These are phyloP conservation scores for Mycena galopus DNA, from an alignment of 768 basidiomycete species.

Conservation along the genomic window DNA sequence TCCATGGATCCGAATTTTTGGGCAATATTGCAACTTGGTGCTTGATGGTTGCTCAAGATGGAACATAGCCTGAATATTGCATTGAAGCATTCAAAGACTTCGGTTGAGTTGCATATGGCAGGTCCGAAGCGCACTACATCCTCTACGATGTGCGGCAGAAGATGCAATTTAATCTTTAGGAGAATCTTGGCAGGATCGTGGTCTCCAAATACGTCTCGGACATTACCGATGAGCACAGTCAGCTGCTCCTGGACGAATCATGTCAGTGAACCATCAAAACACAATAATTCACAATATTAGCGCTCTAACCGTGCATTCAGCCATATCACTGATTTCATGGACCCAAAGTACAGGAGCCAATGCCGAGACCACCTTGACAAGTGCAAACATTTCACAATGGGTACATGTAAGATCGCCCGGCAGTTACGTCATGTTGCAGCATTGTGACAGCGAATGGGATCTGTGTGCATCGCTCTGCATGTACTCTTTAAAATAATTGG, in stretches of 20 bases:
- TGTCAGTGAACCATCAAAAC: neutral
- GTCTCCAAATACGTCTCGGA: constrained; percentile 49
- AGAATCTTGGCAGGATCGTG: constrained; percentile 52
- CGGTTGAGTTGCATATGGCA: constrained; percentile 49
- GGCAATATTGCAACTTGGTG: constrained; percentile 59
- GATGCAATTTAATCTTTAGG: constrained; percentile 52
- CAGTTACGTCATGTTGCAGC: neutral
- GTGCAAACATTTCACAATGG: neutral
- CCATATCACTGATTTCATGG: neutral
- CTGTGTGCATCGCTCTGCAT: neutral
- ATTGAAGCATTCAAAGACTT: constrained; percentile 57
- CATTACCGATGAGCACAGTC: constrained; percentile 47
- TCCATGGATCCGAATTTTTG: constrained; percentile 46
- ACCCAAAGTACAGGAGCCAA: neutral
- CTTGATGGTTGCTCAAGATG: constrained; percentile 56
- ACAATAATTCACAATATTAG: neutral
- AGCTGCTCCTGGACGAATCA: constrained; percentile 41
- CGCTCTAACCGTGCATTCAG: neutral
- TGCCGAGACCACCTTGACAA: neutral
- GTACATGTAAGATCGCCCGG: neutral
- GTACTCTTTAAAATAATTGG: neutral
- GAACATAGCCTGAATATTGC: constrained; percentile 56
- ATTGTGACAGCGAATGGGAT: neutral
- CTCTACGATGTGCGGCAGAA: constrained; percentile 48
- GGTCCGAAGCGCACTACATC: constrained; percentile 55